Evolutionary conservation across 495 filamentous ascomycete species (phyloP).

Genomic region (Lasiosphaeris hirsuta): DNA sequence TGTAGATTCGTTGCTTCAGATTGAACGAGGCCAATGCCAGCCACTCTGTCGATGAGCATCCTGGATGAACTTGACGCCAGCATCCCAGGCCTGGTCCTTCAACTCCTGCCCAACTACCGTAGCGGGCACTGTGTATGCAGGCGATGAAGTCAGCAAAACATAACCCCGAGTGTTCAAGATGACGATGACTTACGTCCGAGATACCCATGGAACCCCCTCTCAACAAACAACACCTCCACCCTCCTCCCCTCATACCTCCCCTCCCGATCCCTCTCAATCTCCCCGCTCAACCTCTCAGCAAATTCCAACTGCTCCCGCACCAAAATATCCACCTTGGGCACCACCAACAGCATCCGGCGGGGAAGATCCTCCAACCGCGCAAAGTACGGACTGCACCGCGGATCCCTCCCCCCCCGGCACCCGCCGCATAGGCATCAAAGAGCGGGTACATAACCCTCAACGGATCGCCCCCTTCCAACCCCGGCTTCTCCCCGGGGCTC

Average conservation of each 20-base stretch:
- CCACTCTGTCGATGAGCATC: neutral
- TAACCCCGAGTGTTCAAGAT: neutral
- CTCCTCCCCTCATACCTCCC: conserved; percentile 4
- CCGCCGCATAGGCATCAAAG: conserved; percentile 31
- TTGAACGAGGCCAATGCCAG: neutral
- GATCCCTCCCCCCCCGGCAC: conserved; percentile 12
- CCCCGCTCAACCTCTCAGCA: conserved; percentile 6
- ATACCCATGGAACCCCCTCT: conserved; percentile 37
- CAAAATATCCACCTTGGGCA: conserved; percentile 11
- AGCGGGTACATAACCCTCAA: conserved; percentile 27
- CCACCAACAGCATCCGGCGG: conserved; percentile 5
- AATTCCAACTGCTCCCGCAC: conserved; percentile 11
- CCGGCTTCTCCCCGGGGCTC: conserved; percentile 29
- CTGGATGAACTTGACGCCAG: neutral
- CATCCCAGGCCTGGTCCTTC: neutral
- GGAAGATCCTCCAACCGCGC: conserved; percentile 12
- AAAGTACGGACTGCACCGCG: conserved; percentile 28
- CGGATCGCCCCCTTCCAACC: conserved; percentile 24
- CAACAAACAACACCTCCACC: conserved; percentile 22
- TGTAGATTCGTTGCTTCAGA: too few species aligned
- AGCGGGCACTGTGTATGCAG: neutral
- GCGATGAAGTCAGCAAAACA: neutral
- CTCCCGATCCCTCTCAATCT: neutral
- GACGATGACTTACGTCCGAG: conserved; percentile 26
- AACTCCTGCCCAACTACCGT: neutral